Base-by-base conservation (phyloP, 2,329 filamentous ascomycete genomes). In the Colletotrichum sp. region DNA sequence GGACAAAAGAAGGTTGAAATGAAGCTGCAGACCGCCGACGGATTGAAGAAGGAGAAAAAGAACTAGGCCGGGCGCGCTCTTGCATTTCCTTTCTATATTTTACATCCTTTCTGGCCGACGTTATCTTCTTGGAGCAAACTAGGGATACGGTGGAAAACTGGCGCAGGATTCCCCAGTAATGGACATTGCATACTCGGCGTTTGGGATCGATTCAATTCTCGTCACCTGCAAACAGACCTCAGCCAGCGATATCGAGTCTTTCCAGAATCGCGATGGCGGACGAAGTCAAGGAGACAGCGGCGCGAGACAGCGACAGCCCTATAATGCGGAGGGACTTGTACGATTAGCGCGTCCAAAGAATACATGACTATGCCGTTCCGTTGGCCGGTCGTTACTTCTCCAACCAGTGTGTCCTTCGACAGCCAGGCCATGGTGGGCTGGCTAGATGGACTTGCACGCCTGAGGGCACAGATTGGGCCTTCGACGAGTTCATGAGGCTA, bases 1-100 rank as follows among this genome's bases (percentile, higher is more conserved):
- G 96, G 93, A 32, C 94, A 93, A 28, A 95, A 94, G 82, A 90
- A 92, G 76, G 81, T 91, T 36, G 82, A 86, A 55, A 86, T 90
- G 79, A 84, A 85, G 83, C 94, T 87, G 80, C 85, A 86, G 38
- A 86, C 87, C 60, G 79, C 79, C 61, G 72, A 57, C 48, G 67
- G 48, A 10, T 52, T 34, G 30, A 76, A 76, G 60, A 28, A 64
- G 34, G 64, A 71, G 34, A 24, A 61, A 26, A 67, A 71, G 58
- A 67, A 67, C 52, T 76, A 76, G 64, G 15, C 32, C 43, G 28
- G 57, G 69, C 43, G 38, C 16, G n/a, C 64, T 67, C 57, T 34
- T 13, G 15, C 24, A 21, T 58, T 66, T 36, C 38, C 16, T 63
- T 73, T 73, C 61, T 75, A 63, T 63, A 68, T 57, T 21, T 34